Base-by-base conservation (phyloP, 805 yeast species). In the Metschnikowia drakensbergensis region DNA sequence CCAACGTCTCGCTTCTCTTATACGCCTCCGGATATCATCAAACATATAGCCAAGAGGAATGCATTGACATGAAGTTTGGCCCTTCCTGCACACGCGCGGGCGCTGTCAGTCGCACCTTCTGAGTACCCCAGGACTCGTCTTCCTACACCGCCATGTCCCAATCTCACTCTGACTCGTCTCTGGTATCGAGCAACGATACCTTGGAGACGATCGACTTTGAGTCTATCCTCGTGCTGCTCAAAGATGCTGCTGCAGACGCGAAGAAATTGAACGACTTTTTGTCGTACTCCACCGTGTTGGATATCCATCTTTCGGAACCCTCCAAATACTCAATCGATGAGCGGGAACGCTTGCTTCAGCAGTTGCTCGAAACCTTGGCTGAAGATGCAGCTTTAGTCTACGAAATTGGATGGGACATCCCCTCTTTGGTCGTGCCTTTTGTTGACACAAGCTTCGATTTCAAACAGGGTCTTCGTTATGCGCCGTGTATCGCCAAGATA, bases 331-430 rank as follows among this genome's bases (percentile, higher is more conserved):
- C 74, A 8, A 64, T 66, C 37, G 77, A 69, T 0, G 88, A 87
- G 45, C 77, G 80, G 47, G 71, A 67, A 2, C 47, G 54, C 43
- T 61, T 87, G n/a, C 64, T 89, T 41, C 65, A 61, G 0, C 66
- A 69, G 3, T 54, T 90, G 10, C 55, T 65, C 8, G 69, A 66
- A 0, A 67, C 81, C 0, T 64, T 88, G 30, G 37, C 46, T 3
- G 65, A 60, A 0, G 63, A 85, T 60, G 70, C 74, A 13, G 75
- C 74, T 8, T 65, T 88, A 29, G 71, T 82, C 0, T 72, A 76
- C 38, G 86, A 84, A 55, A 81, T 90, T 51, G 96, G 96, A 2
- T 91, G 97, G 97, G 97, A 91, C 64, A 61, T 91, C n/a, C 96
- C 96, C 0, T 76, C 75, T 30, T 66, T 87, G 44, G 55, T 91